Evolutionary conservation across 2,329 filamentous ascomycete genomes (phyloP), one percentile per base, ranked within the genome.

Genomic region (Pseudogymnoascus sp.): DNA sequence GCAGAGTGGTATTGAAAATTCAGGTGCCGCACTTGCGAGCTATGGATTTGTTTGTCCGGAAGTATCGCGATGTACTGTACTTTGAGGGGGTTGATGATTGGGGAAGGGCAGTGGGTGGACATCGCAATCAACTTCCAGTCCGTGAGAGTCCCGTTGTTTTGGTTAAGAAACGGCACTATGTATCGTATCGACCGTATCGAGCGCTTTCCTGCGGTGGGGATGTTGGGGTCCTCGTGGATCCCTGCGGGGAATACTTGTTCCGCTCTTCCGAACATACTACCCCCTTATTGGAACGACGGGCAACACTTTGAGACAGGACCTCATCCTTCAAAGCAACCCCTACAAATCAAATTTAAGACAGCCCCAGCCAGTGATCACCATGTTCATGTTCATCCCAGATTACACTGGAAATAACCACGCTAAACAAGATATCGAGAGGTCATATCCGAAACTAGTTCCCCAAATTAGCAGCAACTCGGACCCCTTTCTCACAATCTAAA

Each of bases 331-430:
- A 33, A 31, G 26, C n/a, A 33, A 31, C 47, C 47, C 26, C 31
- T 53, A 53, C 47, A 53, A 53, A 53, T 31, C 47, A 53, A 53
- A 53, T 53, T 53, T 53, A 53, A 53, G 23, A 53, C 47, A 31
- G n/a, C 15, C 21, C 44, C 44, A 50, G 15, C 23, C n/a, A 17
- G 15, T 26, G 47, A 53, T 53, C 47, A 53, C 9, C 44, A 28
- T 15, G 23, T 28, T 50, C 44, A 28, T 15, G 23, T 28, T 50
- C 19, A 10, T 50, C 8, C 15, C 5, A 28, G 44, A 50, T 50
- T 50, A 11, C 15, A n/a, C 23, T 23, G 21, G 23, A 19, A 53
- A 53, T 53, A 50, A 19, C 26, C 2, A 13, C 47, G 26, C 47
- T 53, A 53, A 53, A 53, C n/a, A 31, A 53, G 21, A 53, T 53